Conservation (phyloP, 164 flowering plant species). For the Vitis riparia region DNA sequence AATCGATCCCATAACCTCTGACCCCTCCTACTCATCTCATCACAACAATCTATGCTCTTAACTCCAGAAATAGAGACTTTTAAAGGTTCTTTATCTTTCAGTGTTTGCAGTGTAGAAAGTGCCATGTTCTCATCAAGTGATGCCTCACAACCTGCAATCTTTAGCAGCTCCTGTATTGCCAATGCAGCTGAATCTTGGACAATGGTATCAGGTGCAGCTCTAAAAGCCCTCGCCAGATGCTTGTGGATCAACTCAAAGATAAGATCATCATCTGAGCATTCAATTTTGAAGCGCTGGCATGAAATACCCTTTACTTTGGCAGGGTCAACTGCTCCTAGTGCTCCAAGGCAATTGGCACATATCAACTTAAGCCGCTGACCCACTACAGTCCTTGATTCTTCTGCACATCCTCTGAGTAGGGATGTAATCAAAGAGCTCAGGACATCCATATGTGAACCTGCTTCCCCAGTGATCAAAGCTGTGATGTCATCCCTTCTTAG, state of each 20-base stretch:
- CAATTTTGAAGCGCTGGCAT: constrained; percentile 84
- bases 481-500: constrained; percentile 63
- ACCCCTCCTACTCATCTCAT: constrained; percentile 63
- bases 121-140: constrained; percentile 72
- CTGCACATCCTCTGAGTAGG: constrained; percentile 92
- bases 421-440: constrained; percentile 82
- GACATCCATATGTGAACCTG: constrained; percentile 61
- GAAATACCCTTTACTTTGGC: constrained; percentile 75
- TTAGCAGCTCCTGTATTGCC: constrained; percentile 96
- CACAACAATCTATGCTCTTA: constrained; percentile 17
- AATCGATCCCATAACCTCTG: constrained; percentile 92
- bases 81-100: constrained; percentile 32
- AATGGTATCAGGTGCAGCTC: constrained; percentile 93
- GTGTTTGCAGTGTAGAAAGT: constrained; percentile 29
- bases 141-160: constrained; percentile 95
- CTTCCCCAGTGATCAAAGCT: constrained; percentile 62
- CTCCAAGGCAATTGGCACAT: constrained; percentile 98
- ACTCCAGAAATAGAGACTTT: constrained; percentile 22
- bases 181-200: constrained; percentile 97
- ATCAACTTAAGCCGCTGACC: constrained; percentile 89
- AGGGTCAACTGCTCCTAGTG: constrained; percentile 97
- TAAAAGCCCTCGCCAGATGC: constrained; percentile 94
- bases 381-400: constrained; percentile 84
- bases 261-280: constrained; percentile 98
- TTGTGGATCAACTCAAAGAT: constrained; percentile 95